phyloP scores from a whole-genome alignment of 768 basidiomycete species.

The Trametes coccinea region DNA sequence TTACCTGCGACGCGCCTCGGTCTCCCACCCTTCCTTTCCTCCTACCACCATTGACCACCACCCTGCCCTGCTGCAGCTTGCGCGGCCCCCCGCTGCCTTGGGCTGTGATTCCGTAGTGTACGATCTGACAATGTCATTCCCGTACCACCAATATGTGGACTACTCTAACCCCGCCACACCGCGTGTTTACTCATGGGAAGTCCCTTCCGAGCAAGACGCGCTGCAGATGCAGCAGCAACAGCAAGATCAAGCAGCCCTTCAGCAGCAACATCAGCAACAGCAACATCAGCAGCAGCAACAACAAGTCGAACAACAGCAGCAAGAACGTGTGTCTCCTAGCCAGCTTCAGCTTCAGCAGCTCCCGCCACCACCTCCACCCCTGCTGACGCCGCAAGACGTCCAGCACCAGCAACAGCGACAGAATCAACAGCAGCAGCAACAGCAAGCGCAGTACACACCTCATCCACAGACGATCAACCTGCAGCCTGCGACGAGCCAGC shows the following conservation, averaged over 20 bases:
- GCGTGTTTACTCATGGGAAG: constrained; percentile 23
- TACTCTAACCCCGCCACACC: constrained; percentile 25
- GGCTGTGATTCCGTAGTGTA: constrained; percentile 10
- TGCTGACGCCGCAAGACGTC: constrained; percentile 10
- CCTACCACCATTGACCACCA: not conserved
- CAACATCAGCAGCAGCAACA: constrained; percentile 14
- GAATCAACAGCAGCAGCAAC: constrained; percentile 11
- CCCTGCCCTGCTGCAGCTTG: constrained; percentile 8
- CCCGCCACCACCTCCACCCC: constrained; percentile 5
- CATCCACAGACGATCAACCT: constrained; percentile 13
- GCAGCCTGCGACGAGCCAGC: constrained; percentile 8
- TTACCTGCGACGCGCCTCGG: not conserved
- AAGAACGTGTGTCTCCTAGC: constrained; percentile 16
- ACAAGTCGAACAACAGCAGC: constrained; percentile 13
- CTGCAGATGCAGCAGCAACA: constrained; percentile 12
- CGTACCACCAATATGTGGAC: constrained; percentile 26
- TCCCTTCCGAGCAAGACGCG: constrained; percentile 17
- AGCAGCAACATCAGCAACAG: constrained; percentile 10
- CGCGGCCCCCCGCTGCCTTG: not conserved
- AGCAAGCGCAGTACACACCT: constrained; percentile 12
- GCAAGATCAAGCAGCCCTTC: not conserved
- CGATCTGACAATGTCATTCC: constrained; percentile 25
- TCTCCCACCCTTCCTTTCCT: not conserved
- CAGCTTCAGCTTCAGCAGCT: constrained; percentile 22
- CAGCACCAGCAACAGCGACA: not conserved